Evolutionary conservation across 2,329 filamentous ascomycete species (phyloP), one percentile per base, ranked within the genome.

Genomic region (Fusarium drepaniforme): DNA sequence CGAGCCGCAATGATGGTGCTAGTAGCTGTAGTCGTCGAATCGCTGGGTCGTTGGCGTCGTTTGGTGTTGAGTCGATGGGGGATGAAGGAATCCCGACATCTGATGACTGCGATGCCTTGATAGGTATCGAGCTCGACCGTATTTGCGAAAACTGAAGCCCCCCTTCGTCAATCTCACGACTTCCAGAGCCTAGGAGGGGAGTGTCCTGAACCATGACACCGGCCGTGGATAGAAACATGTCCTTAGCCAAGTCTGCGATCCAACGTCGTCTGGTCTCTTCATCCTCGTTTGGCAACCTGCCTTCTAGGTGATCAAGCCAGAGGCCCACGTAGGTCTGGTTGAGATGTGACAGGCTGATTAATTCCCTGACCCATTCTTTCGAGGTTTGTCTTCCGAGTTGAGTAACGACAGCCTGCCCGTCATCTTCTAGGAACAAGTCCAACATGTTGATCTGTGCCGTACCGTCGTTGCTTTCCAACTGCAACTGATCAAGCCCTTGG

Each of bases 11-110:
- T 0, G 79, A 80, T 6, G 83, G 78, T 2, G 80, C 80, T 8
- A 85, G 79, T 3, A 84, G 78, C 30, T 78, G 79, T 2, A 85
- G 76, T 16, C 84, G 80, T n/a, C 79, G 77, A 38, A 84, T 73
- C 5, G 82, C 81, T 25, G 72, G 78, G 66, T 83, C 82, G 6
- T 62, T 62, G 7, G 70, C 37, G 2, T 38, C 65, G 5, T 73
- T 66, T 5, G 73, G 62, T 11, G 68, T 64, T 12, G 64, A 67
- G 15, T 63, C 70, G 1, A 67, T 46, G 42, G 77, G 77, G 1
- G 75, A 75, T 3, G 78, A 80, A 37, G 79, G 70, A n/a, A 80
- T 75, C 16, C 53, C 67, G 21, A 38, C 40, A 23, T 60, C 49
- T 2, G 72, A 73, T 5, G 78, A 75, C 21, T 79, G 79, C 3